These are phyloP conservation scores for Wickerhamiella infanticola DNA, from an alignment of 1,139 yeast species.

Conservation along the genomic window DNA sequence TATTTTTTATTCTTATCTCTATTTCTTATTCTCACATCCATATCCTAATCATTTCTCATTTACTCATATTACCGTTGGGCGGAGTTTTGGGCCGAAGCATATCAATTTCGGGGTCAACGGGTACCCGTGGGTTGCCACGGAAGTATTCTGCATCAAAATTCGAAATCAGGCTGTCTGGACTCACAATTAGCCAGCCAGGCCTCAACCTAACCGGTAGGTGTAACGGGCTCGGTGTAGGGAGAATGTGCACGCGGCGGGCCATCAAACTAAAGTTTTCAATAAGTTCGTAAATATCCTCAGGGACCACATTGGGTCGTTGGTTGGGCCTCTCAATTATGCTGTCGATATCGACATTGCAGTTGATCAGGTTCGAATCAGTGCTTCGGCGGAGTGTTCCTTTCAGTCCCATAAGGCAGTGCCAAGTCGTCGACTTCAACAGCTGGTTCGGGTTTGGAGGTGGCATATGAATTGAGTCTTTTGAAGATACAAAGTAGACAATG, in stretches of 20 bases:
- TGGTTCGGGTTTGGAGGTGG: conserved; percentile 8
- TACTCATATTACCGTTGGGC: conserved; percentile 14
- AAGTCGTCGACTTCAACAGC: conserved; percentile 23
- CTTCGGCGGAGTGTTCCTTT: conserved; percentile 87
- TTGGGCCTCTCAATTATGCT: conserved; percentile 41
- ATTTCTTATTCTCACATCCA: background rate
- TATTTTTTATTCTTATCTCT: too few species aligned
- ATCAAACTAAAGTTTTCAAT: conserved; percentile 86
- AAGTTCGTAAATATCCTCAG: conserved; percentile 59
- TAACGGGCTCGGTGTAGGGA: conserved; percentile 41
- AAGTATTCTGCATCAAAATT: conserved; percentile 43
- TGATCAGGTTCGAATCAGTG: conserved; percentile 68
- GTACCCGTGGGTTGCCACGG: conserved; percentile 36
- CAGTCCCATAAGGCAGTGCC: conserved; percentile 98
- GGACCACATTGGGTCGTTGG: conserved; percentile 37
- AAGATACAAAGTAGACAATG: conserved; percentile 41
- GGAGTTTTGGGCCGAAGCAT: conserved; percentile 75
- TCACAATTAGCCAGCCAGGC: conserved; percentile 81
- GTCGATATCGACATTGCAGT: conserved; percentile 87
- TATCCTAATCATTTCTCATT: background rate
- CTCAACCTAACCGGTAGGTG: conserved; percentile 52
- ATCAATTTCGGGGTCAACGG: conserved; percentile 60
- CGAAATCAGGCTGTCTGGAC: conserved; percentile 62
- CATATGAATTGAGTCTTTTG: conserved; percentile 17
- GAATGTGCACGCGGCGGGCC: conserved; percentile 65